These are phyloP conservation scores for Penicillium goetzii DNA, from an alignment of 495 filamentous ascomycete species.

Conservation along the genomic window DNA sequence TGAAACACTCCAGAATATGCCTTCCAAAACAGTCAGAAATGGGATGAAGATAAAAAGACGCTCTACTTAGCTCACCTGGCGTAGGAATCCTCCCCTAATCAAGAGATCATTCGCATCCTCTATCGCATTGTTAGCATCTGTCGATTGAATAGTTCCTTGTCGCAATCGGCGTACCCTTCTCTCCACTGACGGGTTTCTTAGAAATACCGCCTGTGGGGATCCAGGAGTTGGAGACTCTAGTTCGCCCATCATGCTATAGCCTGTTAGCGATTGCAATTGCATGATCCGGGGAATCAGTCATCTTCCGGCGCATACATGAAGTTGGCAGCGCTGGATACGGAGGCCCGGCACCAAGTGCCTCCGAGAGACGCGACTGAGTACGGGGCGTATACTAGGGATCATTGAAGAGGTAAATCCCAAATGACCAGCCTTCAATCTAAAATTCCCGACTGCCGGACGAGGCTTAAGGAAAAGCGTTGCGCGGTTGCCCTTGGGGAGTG, in stretches of 20 bases:
- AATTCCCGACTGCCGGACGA: slow-evolving; percentile 8
- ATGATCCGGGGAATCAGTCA: slow-evolving; percentile 1
- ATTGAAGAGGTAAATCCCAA: slow-evolving; percentile 9
- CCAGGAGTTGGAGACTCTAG: slow-evolving; percentile 75
- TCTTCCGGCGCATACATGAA: slow-evolving; percentile 30
- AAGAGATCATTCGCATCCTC: slow-evolving; percentile 75
- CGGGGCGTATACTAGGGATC: slow-evolving; percentile 17
- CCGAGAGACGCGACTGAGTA: slow-evolving; percentile 14
- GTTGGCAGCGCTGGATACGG: slow-evolving; percentile 26
- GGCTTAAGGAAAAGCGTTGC: slow-evolving; percentile 24
- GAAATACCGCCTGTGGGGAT: slow-evolving; percentile 75
- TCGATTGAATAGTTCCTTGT: neutral
- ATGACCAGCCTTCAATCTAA: slow-evolving; percentile 1
- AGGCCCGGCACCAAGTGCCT: slow-evolving; percentile 18
- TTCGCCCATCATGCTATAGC: slow-evolving; percentile 57
- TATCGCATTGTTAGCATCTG: slow-evolving; percentile 29
- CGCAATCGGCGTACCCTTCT: slow-evolving; percentile 34
- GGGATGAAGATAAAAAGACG: slow-evolving; percentile 42
- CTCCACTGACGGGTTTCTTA: slow-evolving; percentile 53
- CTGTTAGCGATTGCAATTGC: slow-evolving; percentile 19
- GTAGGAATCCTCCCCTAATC: slow-evolving; percentile 69
- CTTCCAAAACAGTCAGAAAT: slow-evolving; percentile 39
- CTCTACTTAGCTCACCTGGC: neutral
- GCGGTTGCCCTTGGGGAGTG: slow-evolving; percentile 19
- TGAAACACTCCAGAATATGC: slow-evolving; percentile 92